Evolutionary conservation across 2,329 filamentous ascomycete genomes (phyloP), one percentile per base, ranked within the genome.

Genomic region (Diaporthe velutina): DNA sequence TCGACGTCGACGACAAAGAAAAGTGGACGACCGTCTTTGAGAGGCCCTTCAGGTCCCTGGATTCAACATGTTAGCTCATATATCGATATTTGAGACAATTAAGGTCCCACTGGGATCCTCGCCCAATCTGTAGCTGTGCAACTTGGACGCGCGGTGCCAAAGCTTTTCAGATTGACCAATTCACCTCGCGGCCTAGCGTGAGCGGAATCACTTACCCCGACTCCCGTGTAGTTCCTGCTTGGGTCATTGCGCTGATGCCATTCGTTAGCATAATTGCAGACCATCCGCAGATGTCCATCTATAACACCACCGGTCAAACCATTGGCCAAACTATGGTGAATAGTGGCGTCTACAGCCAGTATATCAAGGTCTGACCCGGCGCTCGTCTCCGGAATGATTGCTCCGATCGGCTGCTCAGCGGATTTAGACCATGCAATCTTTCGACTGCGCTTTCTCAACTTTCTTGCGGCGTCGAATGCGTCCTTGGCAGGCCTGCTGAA

Each of bases 201-300:
- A 22, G 0, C 1, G 22, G 19, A 57, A 22, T 35, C n/a, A 60
- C 55, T 60, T 25, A 60, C 55, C 15, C 1, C 22, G 2, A 40
- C 55, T 40, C 55, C 55, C 5, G 55, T 60, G 25, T 60, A 60
- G 12, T 60, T 40, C 4, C 55, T 33, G 10, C 0, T 22, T 25
- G 55, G 55, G 17, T 60, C 28, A 22, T 15, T 60, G 33, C 33
- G 33, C 55, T 60, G 55, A 22, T 60, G 55, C 55, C 55, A 60
- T 60, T 60, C 55, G 40, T 60, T 60, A 40, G 55, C 55, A 40
- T 60, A 60, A 40, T 60, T 60, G 15, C 55, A 60, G 22, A 60
- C 55, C 0, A 60, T 60, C 6, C 55, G 33, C 4, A 60, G 55
- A 38, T 60, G 55, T 4, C 55, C 55, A 17, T 60, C 55, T 4